Base-by-base conservation (phyloP, 805 yeast genomes). In the Suhomyces tanzawaensis region DNA sequence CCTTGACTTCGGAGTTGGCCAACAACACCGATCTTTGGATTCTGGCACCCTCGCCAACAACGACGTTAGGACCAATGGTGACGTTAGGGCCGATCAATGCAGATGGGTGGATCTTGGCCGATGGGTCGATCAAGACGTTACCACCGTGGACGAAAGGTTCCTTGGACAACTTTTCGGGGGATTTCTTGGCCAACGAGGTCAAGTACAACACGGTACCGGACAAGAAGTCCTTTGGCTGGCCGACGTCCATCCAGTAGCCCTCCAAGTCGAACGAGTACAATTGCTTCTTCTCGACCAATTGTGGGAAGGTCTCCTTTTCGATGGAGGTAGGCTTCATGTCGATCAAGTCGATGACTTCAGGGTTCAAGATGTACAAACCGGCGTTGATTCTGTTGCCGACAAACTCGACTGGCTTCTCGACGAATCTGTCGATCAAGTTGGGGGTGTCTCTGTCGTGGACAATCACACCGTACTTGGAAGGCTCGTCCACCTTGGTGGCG, bases 191-290 rank as follows among this genome's bases (percentile, higher is more conserved):
- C 61, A 89, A 72, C 40, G 98, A 83, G 64, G 85, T 77, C 67
- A 93, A 77, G 78, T 90, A 93, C 49, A 91, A 75, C 55, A 89
- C 81, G 58, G 97, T 87, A 69, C 99, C 99, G 44, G 96, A 82
- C 51, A 93, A 72, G 82, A 89, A 93, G 72, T 93, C 99, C 81
- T 91, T 93, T 79, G 99, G 99, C 77, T 93, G 99, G 70, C 99
- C 99, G 54, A 93, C 97, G 70, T 93, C 99, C 99, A 93, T 93
- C 99, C 99, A 93, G 86, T 82, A 93, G 52, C 99, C 98, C 76
- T 93, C 97, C 62, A 93, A 81, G 70, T 93, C 99, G 61, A 86
- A 93, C 39, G 98, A 90, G 78, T 82, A 93, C 58, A 93, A 78
- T 45, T 83, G 77, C 62, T 84, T 89, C 63, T 83, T 73, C 71